Evolutionary conservation across 108 stramenopile genomes (phyloP), one percentile per base, ranked within the genome.

Genomic region (Stephanodiscus minutulus): DNA sequence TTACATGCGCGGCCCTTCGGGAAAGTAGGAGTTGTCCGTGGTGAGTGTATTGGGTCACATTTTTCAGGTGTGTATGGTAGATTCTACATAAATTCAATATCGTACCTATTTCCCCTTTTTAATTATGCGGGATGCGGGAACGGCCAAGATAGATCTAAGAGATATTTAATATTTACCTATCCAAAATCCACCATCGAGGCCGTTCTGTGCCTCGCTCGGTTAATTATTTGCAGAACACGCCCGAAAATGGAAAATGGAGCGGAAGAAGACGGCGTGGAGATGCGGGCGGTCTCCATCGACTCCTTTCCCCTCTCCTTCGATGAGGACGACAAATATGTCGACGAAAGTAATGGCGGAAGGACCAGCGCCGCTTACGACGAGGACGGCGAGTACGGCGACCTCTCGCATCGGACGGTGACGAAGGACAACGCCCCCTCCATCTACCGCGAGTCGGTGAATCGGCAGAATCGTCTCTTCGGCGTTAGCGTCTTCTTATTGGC

Each of bases 391-490:
- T 70, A 70, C 31, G 68, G 68, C 29, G 68, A 70, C 44, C 43
- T 70, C 41, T 21, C 44, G 2, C 68, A 46, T 20, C 25, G 27
- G 0, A 70, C 46, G 25, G 46, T 35, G 20, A 60, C 68, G 31
- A 44, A 41, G 10, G 39, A 41, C 39, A 41, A 8, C 8, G 39
- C 36, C 22, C 15, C 20, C 39, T 47, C 47, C 10, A 63, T 49
- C 50, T 79, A 72, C 61, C 61, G 47, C 66, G 36, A 27, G 35
- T 61, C 64, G 15, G 46, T 76, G 54, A 41, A 63, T 24, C 66
- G 69, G 35, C 85, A 84, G 52, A 86, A 83, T 66, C 69, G 64
- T n/a, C 83, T 70, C 64, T 82, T 83, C 44, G 77, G 76, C 22
- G 56, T 75, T 0, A 54, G 52, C 22, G 18, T 82, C 28, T 24